phyloP scores from a whole-genome alignment of 768 basidiomycete species.

The Trametes maxima region DNA sequence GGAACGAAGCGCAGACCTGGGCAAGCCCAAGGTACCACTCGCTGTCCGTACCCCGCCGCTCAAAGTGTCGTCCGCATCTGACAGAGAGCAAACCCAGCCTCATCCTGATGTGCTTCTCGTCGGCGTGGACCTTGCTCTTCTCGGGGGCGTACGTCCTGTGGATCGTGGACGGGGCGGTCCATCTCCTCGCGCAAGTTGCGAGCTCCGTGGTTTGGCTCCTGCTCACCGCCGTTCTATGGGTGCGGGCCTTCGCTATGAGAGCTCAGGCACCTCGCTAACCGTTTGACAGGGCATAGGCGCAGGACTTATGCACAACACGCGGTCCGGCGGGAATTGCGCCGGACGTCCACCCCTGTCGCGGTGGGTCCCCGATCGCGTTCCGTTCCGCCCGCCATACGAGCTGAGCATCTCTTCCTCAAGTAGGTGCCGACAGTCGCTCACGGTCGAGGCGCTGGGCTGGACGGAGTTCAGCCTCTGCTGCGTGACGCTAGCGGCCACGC shows the following conservation, averaged over 20 bases:
- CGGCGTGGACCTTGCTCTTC: slow-evolving; percentile 71
- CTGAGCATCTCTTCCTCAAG: slow-evolving; percentile 9
- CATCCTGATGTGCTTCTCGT: slow-evolving; percentile 33
- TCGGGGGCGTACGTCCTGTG: slow-evolving; percentile 70
- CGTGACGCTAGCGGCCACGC: slow-evolving; percentile 56
- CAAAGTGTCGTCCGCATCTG: slow-evolving; percentile 11
- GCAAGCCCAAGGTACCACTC: slow-evolving; percentile 64
- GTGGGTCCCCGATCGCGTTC: slow-evolving; percentile 35
- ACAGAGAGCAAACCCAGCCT: slow-evolving; percentile 39
- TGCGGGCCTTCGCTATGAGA: slow-evolving; percentile 33
- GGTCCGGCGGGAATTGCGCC: slow-evolving; percentile 60
- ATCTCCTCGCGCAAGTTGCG: slow-evolving; percentile 74
- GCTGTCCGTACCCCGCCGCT: slow-evolving; percentile 45
- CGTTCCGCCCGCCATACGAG: slow-evolving; percentile 5
- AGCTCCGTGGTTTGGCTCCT: slow-evolving; percentile 77
- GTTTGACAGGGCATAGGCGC: slow-evolving; percentile 60
- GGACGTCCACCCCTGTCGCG: slow-evolving; percentile 54
- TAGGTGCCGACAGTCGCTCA: slow-evolving; percentile 72
- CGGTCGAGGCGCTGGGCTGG: slow-evolving; percentile 78
- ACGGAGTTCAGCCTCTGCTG: slow-evolving; percentile 67
- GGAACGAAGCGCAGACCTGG: slow-evolving; percentile 65
- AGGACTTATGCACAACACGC: slow-evolving; percentile 67
- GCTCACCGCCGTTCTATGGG: slow-evolving; percentile 69
- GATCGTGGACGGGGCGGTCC: slow-evolving; percentile 65
- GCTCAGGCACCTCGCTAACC: not conserved